Percentiles rank a stretch among this genome's conserved stretches.
Conservation (phyloP, 2,329 filamentous ascomycete species). For the Juglanconis juglandina region DNA sequence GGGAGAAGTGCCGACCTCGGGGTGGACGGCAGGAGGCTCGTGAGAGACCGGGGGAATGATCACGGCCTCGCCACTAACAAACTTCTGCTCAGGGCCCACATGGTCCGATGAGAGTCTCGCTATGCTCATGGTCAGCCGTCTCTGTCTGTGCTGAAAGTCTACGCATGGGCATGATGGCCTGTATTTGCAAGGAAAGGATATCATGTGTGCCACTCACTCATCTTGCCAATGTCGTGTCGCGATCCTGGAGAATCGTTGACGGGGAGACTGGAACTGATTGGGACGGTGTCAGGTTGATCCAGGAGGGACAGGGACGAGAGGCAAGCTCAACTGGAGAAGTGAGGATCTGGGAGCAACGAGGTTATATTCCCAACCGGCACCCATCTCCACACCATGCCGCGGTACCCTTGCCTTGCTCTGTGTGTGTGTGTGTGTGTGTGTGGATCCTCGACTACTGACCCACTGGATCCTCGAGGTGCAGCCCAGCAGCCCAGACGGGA, state of each 20-base stretch:
- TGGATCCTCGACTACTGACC: too few species aligned
- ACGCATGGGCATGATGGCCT: neutral
- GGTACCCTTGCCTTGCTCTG: too few species aligned
- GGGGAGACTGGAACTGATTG: neutral
- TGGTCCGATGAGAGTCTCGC: neutral
- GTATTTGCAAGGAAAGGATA: neutral
- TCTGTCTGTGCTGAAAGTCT: neutral
- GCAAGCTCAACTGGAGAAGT: neutral
- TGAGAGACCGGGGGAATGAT: neutral
- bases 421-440: too few species aligned
- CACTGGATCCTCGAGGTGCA: neutral
- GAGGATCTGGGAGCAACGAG: neutral
- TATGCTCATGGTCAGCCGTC: neutral
- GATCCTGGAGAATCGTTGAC: neutral
- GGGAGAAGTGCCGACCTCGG: conserved; percentile 5
- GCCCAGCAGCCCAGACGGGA: neutral
- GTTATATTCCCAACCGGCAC: neutral
- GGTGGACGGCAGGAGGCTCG: conserved; percentile 11
- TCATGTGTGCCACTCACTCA: conserved; percentile 3
- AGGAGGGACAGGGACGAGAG: neutral
- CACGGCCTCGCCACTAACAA: conserved; percentile 5
- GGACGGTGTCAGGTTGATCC: neutral
- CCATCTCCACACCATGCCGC: too few species aligned
- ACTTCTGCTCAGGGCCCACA: neutral
- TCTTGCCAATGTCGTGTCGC: conserved; percentile 3